These are phyloP conservation scores for Xerocomus minutiporus DNA, from an alignment of 1,284 basidiomycete species.

Conservation along the genomic window DNA sequence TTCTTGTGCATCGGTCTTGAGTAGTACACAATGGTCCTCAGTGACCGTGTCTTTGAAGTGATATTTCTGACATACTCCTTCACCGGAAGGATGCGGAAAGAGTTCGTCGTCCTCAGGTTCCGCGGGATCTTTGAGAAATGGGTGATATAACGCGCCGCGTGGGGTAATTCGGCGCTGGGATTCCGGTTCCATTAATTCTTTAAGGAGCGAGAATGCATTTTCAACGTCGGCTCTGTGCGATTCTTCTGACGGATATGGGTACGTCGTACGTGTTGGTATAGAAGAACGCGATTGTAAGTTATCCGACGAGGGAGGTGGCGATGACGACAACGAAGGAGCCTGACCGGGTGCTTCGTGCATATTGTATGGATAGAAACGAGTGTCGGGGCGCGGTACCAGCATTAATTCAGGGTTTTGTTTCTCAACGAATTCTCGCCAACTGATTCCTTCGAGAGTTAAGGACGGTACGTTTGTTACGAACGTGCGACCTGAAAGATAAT, in stretches of 20 bases:
- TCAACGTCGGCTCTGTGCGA: slow-evolving; percentile 57
- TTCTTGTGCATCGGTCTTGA: slow-evolving; percentile 31
- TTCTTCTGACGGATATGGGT: slow-evolving; percentile 30
- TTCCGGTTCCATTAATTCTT: slow-evolving; percentile 69
- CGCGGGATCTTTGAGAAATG: slow-evolving; percentile 55
- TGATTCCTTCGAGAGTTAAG: slow-evolving; percentile 58
- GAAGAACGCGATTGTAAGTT: slow-evolving; percentile 23
- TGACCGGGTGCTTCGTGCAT: slow-evolving; percentile 10
- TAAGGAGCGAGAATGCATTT: slow-evolving; percentile 69
- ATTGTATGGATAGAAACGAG: slow-evolving; percentile 52
- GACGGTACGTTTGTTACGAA: slow-evolving; percentile 84
- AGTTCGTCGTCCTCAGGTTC: slow-evolving; percentile 57
- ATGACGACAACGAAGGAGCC: slow-evolving; percentile 36
- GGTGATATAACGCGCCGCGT: slow-evolving; percentile 68
- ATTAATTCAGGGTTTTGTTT: slow-evolving; percentile 73
- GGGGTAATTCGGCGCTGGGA: slow-evolving; percentile 75
- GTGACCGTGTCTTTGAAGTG: slow-evolving; percentile 57
- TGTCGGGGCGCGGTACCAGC: slow-evolving; percentile 49
- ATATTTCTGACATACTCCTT: slow-evolving; percentile 55
- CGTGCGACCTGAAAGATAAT: slow-evolving; percentile 61
- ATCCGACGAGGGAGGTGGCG: slow-evolving; percentile 20
- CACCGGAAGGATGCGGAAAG: slow-evolving; percentile 62
- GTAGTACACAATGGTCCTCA: slow-evolving; percentile 48
- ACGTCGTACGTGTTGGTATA: slow-evolving; percentile 31
- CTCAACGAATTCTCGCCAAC: slow-evolving; percentile 72